phyloP scores from a whole-genome alignment of 2,329 filamentous ascomycete species.

The Hypocrella siamensis region DNA sequence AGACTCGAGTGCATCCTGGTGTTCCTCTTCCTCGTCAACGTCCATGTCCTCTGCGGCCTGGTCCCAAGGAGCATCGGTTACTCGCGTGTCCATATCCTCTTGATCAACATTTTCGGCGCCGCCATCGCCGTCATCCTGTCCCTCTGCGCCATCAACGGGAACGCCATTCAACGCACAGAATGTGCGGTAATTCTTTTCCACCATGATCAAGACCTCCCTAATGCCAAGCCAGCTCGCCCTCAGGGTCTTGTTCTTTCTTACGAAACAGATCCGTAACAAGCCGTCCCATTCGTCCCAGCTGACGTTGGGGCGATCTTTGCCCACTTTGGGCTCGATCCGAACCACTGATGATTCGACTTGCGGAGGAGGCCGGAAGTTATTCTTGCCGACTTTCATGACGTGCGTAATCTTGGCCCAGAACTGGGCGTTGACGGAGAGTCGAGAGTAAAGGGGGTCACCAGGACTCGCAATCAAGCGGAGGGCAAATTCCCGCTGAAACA shows the following conservation, averaged over 20 bases:
- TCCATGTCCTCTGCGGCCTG: conserved; percentile 29
- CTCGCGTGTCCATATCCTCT: conserved; percentile 18
- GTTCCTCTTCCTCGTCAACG: conserved; percentile 40
- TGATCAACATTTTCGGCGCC: conserved; percentile 10
- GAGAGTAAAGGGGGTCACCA: conserved; percentile 75
- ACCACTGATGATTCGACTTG: conserved; percentile 87
- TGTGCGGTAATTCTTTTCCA: conserved; percentile 76
- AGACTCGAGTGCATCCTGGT: conserved; percentile 66
- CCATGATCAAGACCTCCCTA: conserved; percentile 63
- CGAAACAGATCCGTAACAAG: conserved; percentile 55
- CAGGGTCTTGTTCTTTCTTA: conserved; percentile 79
- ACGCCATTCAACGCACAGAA: conserved; percentile 83
- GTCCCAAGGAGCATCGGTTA: conserved; percentile 22
- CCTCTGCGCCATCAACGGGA: conserved; percentile 51
- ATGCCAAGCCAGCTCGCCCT: conserved; percentile 69
- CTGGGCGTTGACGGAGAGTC: conserved; percentile 85
- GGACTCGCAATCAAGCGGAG: conserved; percentile 78
- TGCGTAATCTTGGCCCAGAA: conserved; percentile 57
- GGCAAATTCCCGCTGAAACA: conserved; percentile 94
- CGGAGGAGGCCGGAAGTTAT: conserved; percentile 93
- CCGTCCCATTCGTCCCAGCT: conserved; percentile 95
- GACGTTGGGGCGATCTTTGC: conserved; percentile 62
- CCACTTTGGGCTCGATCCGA: conserved; percentile 73
- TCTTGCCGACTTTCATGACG: conserved; percentile 87
- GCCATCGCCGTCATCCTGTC: conserved; percentile 25